Evolutionary conservation across 495 filamentous ascomycete species (phyloP), one percentile per base, ranked within the genome.

Genomic region (Peziza echinospora): DNA sequence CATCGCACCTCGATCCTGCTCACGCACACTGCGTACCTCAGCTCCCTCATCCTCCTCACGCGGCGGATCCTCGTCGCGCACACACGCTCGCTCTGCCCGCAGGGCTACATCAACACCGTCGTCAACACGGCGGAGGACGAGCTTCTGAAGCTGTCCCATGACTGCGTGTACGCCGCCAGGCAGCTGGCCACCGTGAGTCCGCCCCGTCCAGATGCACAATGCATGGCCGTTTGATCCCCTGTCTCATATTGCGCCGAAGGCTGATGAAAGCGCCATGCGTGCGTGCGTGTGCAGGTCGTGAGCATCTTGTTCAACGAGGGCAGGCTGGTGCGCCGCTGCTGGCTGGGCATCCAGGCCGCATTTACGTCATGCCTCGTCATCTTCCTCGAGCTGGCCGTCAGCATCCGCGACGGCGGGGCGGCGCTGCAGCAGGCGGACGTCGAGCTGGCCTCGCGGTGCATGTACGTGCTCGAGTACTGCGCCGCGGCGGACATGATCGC

Each of bases 41-140:
- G 39, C 62, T 81, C 78, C 1, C 74, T 84, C 41, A 72, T 84
- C 21, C 65, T 84, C 5, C 65, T 85, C n/a, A 75, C 72, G 23
- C 63, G 74, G 43, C 81, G 81, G 3, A 78, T 85, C 51, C 77
- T 84, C 45, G 62, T 83, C 9, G 55, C 49, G 43, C 43, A 26
- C 23, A 8, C 49, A 19, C 44, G 47, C 1, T 40, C 43, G 7
- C 13, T 23, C 24, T n/a, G n/a, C n/a, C n/a, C n/a, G n/a, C 42
- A 23, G 42, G 26, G 5, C 25, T 41, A 23, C 44, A 45, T 34
- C 23, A 25, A 11, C n/a, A 39, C 3, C 25, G 21, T 39, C 23
- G 13, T 24, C 7, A 22, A 9, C 17, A 34, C 21, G 41, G 28
- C 25, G 16, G 25, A 45, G 11, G 28, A 34, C 21, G 21, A 4